Evolutionary conservation across 2,329 filamentous ascomycete species (phyloP).

Genomic region (Scytalidium lignicola): DNA sequence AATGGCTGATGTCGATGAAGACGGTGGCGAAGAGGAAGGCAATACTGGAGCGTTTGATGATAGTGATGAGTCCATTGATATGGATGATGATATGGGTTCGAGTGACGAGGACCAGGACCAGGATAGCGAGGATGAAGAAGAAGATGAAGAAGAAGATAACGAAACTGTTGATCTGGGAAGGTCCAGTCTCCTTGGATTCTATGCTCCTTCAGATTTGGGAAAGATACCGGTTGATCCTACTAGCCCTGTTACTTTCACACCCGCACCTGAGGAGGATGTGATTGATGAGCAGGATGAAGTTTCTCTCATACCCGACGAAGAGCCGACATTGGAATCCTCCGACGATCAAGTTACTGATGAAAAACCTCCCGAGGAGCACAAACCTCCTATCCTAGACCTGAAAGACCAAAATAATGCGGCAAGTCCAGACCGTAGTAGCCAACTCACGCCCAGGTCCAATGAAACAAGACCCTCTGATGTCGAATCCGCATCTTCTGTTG

Average conservation of each 20-base stretch:
- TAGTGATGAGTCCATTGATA: slow-evolving; percentile 62
- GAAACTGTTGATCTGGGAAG: slow-evolving; percentile 37
- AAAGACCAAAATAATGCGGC: slow-evolving; percentile 3
- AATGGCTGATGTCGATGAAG: slow-evolving; percentile 21
- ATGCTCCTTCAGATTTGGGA: slow-evolving; percentile 25
- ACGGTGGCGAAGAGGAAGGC: slow-evolving; percentile 22
- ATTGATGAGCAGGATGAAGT: slow-evolving; percentile 24
- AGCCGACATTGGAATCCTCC: slow-evolving; percentile 5
- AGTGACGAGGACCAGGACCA: slow-evolving; percentile 45
- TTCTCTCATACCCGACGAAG: slow-evolving; percentile 22
- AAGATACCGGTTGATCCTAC: slow-evolving; percentile 28
- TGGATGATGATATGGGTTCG: slow-evolving; percentile 62
- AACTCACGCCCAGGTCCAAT: slow-evolving; percentile 30
- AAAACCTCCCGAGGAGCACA: background rate
- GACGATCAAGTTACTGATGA: background rate
- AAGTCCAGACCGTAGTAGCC: slow-evolving; percentile 30
- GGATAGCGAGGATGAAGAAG: slow-evolving; percentile 32
- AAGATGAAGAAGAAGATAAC: slow-evolving; percentile 27
- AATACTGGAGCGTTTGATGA: slow-evolving; percentile 34
- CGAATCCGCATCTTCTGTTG: slow-evolving; percentile 29
- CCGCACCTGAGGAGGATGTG: slow-evolving; percentile 5
- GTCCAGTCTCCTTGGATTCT: slow-evolving; percentile 30
- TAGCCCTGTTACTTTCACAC: background rate
- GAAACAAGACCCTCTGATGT: slow-evolving; percentile 27
- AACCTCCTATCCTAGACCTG: background rate